These are phyloP conservation scores for Schizothecium vesticola DNA, from an alignment of 495 filamentous ascomycete genomes.

Conservation along the genomic window DNA sequence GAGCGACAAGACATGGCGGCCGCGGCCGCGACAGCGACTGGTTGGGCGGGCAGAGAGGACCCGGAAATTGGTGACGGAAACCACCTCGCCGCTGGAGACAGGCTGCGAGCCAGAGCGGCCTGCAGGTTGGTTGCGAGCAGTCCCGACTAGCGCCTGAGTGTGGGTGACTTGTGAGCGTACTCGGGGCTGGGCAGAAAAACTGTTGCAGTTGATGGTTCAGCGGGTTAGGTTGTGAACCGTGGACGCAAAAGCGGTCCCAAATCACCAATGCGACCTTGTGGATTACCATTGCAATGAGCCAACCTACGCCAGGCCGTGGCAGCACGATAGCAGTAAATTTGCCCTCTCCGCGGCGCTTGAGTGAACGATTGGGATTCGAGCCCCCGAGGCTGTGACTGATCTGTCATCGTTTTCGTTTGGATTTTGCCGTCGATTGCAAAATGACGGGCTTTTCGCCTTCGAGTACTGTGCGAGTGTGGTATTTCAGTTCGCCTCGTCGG, in stretches of 20 bases:
- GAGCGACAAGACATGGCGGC: neutral
- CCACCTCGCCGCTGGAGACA: neutral
- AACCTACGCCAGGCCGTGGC: neutral
- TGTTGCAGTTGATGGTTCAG: neutral
- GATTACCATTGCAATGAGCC: too few species aligned
- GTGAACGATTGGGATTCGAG: neutral
- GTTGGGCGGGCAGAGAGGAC: neutral
- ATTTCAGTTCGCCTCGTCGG: neutral
- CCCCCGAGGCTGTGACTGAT: neutral
- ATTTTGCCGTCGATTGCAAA: neutral
- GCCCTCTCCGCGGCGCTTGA: neutral
- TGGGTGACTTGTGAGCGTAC: neutral
- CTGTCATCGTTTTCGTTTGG: neutral
- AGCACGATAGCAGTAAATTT: neutral
- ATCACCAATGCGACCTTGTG: neutral
- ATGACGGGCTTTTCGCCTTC: neutral
- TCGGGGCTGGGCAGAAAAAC: neutral
- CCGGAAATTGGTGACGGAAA: neutral
- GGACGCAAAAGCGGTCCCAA: neutral
- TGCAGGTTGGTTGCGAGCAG: neutral
- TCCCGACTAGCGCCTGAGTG: neutral
- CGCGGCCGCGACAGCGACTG: neutral
- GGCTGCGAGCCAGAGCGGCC: neutral
- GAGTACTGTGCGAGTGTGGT: neutral
- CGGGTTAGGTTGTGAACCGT: neutral